Conservation (phyloP, 345 rosid species). For the Eutrema heterophyllum region DNA sequence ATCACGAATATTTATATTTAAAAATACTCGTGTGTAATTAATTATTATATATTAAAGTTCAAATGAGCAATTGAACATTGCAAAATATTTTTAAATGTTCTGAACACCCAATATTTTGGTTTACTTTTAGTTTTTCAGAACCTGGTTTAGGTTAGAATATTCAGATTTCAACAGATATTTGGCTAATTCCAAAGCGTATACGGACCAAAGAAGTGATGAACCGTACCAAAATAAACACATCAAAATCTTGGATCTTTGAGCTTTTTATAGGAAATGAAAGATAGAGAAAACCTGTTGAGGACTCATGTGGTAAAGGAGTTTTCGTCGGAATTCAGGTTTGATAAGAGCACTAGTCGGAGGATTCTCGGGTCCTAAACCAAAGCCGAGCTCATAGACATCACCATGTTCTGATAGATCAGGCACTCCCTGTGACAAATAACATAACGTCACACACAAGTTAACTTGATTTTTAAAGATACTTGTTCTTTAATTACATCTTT, state of each 20-base stretch:
- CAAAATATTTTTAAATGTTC: too few species aligned
- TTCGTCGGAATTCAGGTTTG: constrained; percentile 51
- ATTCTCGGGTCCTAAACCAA: constrained; percentile 58
- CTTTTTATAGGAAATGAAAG: constrained; percentile 3
- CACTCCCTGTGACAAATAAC: constrained; percentile 48
- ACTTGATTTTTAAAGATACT: background rate
- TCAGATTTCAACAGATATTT: too few species aligned
- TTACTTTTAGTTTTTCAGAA: too few species aligned
- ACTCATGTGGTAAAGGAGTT: constrained; percentile 57
- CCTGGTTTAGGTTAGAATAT: too few species aligned
- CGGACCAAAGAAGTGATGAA: too few species aligned
- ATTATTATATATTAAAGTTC: too few species aligned
- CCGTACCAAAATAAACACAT: too few species aligned
- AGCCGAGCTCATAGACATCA: constrained; percentile 59
- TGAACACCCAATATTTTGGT: too few species aligned
- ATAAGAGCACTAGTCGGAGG: constrained; percentile 75
- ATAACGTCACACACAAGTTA: constrained; percentile 25
- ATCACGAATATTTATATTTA: too few species aligned
- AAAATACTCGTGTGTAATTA: too few species aligned
- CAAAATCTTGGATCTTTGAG: background rate
- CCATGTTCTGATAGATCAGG: constrained; percentile 77
- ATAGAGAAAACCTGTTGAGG: constrained; percentile 56
- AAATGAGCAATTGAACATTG: too few species aligned
- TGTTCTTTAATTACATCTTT: constrained; percentile 41
- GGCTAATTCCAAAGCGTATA: too few species aligned